phyloP scores from a whole-genome alignment of 306 rosid species.

The Potentilla sterilis region DNA sequence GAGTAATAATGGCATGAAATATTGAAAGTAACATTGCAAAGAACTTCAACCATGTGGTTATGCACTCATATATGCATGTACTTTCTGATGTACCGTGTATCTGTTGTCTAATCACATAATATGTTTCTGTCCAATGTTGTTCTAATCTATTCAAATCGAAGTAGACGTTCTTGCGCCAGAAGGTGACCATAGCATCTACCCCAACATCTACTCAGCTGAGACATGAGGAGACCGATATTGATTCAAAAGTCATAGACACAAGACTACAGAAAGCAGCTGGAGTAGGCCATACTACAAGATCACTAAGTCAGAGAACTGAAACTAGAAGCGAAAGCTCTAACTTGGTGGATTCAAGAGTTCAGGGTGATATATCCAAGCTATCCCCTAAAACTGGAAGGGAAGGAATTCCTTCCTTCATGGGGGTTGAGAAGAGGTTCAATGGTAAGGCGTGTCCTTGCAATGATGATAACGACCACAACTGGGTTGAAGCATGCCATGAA shows the following conservation, averaged over 20 bases:
- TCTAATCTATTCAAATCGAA: not conserved
- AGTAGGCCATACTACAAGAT: conserved; percentile 26
- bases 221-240: conserved; percentile 35
- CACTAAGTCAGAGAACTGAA: conserved; percentile 36
- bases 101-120: conserved; percentile 4
- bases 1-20: not conserved
- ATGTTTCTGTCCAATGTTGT: not conserved
- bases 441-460: conserved; percentile 31
- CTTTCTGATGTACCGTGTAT: conserved; percentile 8
- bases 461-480: conserved; percentile 44
- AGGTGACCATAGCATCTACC: conserved; percentile 62
- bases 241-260: conserved; percentile 28
- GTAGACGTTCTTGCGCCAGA: conserved; percentile 96
- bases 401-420: conserved; percentile 26
- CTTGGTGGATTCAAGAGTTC: conserved; percentile 37
- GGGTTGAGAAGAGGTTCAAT: conserved; percentile 26
- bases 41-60: not conserved
- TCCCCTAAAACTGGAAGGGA: conserved; percentile 22
- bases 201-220: conserved; percentile 39
- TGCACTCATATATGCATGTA: conserved; percentile 8
- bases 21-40: not conserved
- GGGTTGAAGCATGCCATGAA: conserved; percentile 49
- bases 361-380: conserved; percentile 35
- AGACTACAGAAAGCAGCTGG: conserved; percentile 36
- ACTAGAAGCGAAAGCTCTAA: conserved; percentile 30